Evolutionary conservation across 1,284 basidiomycete species (phyloP), one percentile per base, ranked within the genome.

Genomic region (Malassezia sp.): DNA sequence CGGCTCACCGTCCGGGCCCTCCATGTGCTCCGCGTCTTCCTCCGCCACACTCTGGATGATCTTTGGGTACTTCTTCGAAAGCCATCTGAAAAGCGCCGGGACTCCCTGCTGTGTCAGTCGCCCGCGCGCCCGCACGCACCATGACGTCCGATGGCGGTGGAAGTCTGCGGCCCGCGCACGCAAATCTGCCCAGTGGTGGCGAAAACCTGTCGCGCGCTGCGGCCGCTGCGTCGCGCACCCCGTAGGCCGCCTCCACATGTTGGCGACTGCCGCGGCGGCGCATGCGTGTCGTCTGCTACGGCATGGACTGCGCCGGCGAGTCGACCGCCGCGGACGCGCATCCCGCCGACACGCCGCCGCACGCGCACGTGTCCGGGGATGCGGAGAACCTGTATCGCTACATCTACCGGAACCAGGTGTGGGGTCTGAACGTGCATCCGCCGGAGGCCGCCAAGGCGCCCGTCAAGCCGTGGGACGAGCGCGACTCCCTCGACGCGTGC

Each of bases 1-100:
- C 17, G 78, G 75, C 32, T 78, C 75, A 31, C 82, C 84, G 57
- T 83, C 77, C 46, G 52, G 45, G 31, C 59, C 61, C 11, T 58
- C 54, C 14, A 60, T 57, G 9, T 52, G 60, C 26, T 52, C 49
- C 2, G 64, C 61, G 22, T 62, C 58, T 38, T 70, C 65, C 58
- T 70, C 70, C 40, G 60, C 56, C 21, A 71, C 70, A 26, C 57
- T 54, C 17, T 59, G 49, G 36, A 71, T 57, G 49, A 71, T 70
- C 50, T 66, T 64, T 12, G 70, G 68, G 46, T 71, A 71, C 60
- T 70, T 71, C 54, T 68, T 68, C 12, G 67, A 69, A n/a, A 71
- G 60, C 70, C 70, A 71, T 53, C 70, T 53, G 62, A 66, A 67
- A 26, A 63, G 53, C 29, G 67, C 65, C 23, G 67, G 67, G 27